Percentiles rank a stretch among this genome's conserved stretches.
Conservation (phyloP, 1,284 basidiomycete genomes). For the Cryptococcus wingfieldii region DNA sequence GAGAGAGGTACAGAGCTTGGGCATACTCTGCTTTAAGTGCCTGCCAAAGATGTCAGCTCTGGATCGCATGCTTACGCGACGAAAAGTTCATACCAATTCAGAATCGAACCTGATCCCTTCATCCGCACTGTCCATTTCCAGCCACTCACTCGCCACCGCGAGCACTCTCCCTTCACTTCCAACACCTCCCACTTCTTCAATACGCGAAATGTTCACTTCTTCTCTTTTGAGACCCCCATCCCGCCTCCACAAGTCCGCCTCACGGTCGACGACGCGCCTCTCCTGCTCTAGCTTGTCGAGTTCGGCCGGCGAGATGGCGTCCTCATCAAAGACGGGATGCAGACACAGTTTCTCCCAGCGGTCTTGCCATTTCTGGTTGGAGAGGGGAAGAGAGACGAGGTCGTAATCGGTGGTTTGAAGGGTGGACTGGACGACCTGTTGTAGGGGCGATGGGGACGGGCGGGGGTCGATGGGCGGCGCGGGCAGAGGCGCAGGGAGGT, state of each 20-base stretch:
- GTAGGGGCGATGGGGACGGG: slow-evolving; percentile 38
- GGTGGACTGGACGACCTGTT: slow-evolving; percentile 32
- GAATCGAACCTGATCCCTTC: slow-evolving; percentile 94
- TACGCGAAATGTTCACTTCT: slow-evolving; percentile 81
- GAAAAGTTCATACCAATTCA: slow-evolving; percentile 61
- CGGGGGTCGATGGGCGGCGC: slow-evolving; percentile 31
- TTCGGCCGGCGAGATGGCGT: slow-evolving; percentile 1
- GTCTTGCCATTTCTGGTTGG: slow-evolving; percentile 78
- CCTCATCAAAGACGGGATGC: slow-evolving; percentile 51
- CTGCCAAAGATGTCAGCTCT: slow-evolving; percentile 48
- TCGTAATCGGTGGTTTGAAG: slow-evolving; percentile 52
- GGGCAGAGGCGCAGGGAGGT: slow-evolving; percentile 29
- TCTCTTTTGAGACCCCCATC: slow-evolving; percentile 72
- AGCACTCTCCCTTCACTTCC: slow-evolving; percentile 51
- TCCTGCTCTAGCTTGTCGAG: slow-evolving; percentile 29
- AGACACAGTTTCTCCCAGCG: slow-evolving; percentile 89
- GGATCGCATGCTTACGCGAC: not conserved
- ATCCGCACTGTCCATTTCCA: slow-evolving; percentile 88
- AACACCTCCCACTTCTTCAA: slow-evolving; percentile 74
- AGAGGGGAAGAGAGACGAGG: slow-evolving; percentile 71
- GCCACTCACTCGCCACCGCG: slow-evolving; percentile 83
- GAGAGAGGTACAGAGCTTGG: slow-evolving; percentile 87
- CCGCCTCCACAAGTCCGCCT: slow-evolving; percentile 83
- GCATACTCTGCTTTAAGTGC: slow-evolving; percentile 89
- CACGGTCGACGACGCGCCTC: slow-evolving; percentile 59